Percentiles rank a stretch among this genome's conserved stretches.
Conservation (phyloP, 805 yeast genomes). For the Kluyveromyces siamensis region DNA sequence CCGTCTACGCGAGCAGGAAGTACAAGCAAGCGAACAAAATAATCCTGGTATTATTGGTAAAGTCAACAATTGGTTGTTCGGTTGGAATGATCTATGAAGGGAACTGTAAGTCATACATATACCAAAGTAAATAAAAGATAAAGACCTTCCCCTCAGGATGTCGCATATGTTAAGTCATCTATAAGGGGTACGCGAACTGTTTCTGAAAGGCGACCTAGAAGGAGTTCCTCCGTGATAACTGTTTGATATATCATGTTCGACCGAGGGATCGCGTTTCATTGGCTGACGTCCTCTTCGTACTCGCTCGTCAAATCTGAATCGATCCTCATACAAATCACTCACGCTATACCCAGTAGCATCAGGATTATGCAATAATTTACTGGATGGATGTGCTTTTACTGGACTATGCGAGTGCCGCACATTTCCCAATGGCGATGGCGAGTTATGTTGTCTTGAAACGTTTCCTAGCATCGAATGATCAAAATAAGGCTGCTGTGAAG, state of each 20-base stretch:
- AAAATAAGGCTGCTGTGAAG: conserved; percentile 3
- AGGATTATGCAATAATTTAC: neutral
- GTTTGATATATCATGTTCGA: neutral
- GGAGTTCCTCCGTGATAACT: conserved; percentile 5
- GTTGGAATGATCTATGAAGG: conserved; percentile 41
- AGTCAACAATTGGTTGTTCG: conserved; percentile 43
- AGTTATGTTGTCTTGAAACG: neutral
- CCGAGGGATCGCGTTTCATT: neutral
- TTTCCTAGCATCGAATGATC: conserved; percentile 3
- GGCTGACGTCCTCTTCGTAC: conserved; percentile 5
- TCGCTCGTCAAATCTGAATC: conserved; percentile 5
- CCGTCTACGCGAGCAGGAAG: conserved; percentile 21
- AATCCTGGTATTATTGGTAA: conserved; percentile 18
- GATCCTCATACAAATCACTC: conserved; percentile 4
- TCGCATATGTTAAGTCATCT: neutral
- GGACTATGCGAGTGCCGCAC: conserved; percentile 7
- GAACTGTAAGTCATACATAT: neutral
- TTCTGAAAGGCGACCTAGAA: neutral
- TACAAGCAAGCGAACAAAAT: conserved; percentile 8
- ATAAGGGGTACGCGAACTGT: neutral
- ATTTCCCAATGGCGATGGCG: neutral
- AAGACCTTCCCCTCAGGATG: neutral
- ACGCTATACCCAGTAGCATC: conserved; percentile 6
- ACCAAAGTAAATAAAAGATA: neutral
- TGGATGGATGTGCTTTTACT: conserved; percentile 1